A percentile compares a stretch with the other conserved stretches of the same genome.
Conservation (phyloP, 495 filamentous ascomycete species). For the Parathielavia appendiculata region DNA sequence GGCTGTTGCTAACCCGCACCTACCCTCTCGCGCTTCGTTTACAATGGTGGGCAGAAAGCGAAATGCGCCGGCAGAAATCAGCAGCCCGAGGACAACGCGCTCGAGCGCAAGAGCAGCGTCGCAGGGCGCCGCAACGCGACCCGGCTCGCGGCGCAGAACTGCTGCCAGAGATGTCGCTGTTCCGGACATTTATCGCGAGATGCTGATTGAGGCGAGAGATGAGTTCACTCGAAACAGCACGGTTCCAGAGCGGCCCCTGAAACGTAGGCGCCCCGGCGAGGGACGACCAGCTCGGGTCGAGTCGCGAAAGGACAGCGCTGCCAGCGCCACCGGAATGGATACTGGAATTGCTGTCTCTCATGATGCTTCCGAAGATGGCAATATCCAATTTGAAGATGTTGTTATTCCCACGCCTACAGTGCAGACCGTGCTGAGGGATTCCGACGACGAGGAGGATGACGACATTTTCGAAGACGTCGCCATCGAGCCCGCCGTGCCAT, state of each 20-base stretch:
- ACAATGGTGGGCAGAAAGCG: slow-evolving; percentile 27
- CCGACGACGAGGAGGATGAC: slow-evolving; percentile 34
- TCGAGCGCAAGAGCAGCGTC: slow-evolving; percentile 11
- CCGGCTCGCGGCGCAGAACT: neutral
- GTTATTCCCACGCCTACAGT: slow-evolving; percentile 25
- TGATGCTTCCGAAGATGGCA: slow-evolving; percentile 33
- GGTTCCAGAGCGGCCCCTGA: slow-evolving; percentile 31
- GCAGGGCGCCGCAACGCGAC: neutral
- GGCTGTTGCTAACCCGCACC: neutral
- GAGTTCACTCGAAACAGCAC: neutral
- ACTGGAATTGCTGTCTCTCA: slow-evolving; percentile 2
- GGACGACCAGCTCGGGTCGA: slow-evolving; percentile 11
- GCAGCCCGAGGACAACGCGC: slow-evolving; percentile 16
- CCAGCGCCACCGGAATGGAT: slow-evolving; percentile 10
- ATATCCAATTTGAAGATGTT: slow-evolving; percentile 38
- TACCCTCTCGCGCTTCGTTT: no score
- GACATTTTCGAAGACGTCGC: slow-evolving; percentile 35
- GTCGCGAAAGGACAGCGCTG: neutral
- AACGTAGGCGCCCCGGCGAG: slow-evolving; percentile 42
- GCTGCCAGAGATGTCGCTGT: slow-evolving; percentile 4
- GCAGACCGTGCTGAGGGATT: slow-evolving; percentile 27
- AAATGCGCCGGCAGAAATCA: slow-evolving; percentile 13
- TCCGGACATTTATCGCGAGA: slow-evolving; percentile 21
- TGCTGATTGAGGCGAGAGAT: slow-evolving; percentile 17
- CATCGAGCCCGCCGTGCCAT: slow-evolving; percentile 21